These are phyloP conservation scores for Lentinula detonsa DNA, from an alignment of 768 basidiomycete species.

Conservation along the genomic window DNA sequence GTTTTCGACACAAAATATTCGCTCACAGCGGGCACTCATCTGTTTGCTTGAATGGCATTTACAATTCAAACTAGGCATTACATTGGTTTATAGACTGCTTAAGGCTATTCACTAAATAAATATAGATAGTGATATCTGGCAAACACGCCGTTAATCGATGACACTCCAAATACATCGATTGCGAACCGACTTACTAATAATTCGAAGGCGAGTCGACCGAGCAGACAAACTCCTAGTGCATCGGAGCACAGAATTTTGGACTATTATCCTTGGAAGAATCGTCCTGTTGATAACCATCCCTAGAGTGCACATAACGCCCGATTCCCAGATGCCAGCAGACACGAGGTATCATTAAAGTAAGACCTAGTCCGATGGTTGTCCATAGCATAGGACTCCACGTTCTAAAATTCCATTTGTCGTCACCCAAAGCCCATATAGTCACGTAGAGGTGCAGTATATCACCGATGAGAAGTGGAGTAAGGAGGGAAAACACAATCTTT, in stretches of 20 bases:
- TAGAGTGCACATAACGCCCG: slow-evolving; percentile 62
- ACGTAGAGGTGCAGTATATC: slow-evolving; percentile 62
- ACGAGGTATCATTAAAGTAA: slow-evolving; percentile 63
- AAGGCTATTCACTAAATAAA: slow-evolving; percentile 1
- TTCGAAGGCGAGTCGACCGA: not conserved
- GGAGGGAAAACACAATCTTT: slow-evolving; percentile 56
- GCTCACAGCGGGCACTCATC: not conserved
- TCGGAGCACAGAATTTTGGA: slow-evolving; percentile 3
- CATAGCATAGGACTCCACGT: slow-evolving; percentile 69
- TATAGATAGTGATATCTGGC: slow-evolving; percentile 4
- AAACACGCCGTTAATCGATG: not conserved
- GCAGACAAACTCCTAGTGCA: not conserved
- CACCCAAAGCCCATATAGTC: slow-evolving; percentile 75
- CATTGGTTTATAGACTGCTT: slow-evolving; percentile 9
- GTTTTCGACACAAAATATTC: not conserved
- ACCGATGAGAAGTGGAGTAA: slow-evolving; percentile 64
- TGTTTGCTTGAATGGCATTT: too few relatives aligned
- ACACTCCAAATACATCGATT: not conserved
- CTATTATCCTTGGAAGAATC: not conserved
- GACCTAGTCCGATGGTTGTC: slow-evolving; percentile 56
- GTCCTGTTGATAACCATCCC: slow-evolving; percentile 37
- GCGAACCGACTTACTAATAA: not conserved
- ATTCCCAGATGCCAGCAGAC: slow-evolving; percentile 72
- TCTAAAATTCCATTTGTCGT: slow-evolving; percentile 52
- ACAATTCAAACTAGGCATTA: not conserved